Evolutionary conservation across 805 yeast genomes (phyloP), one percentile per base, ranked within the genome.

Genomic region (Zygoascus biomembranicola): DNA sequence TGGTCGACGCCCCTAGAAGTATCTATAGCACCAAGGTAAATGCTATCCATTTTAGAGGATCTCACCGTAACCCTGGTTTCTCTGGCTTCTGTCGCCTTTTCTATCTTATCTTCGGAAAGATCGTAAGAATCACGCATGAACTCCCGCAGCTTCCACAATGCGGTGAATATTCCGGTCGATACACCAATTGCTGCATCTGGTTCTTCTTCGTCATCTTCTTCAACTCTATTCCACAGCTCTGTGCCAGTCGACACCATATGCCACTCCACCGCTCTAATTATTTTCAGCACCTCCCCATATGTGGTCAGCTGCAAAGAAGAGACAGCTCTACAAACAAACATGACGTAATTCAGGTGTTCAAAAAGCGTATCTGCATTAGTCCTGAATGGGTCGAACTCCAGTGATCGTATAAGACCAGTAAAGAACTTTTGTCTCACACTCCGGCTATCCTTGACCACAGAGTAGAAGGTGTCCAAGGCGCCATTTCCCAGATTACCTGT

Each of bases 281-380:
- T 32, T 0, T 69, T 55, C 47, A 76, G 73, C 0, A 79, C 74
- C 50, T 84, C 88, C 52, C 83, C 87, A 47, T 74, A 63, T 0
- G 74, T 69, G 0, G 61, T 57, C 44, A 80, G 73, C 1, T 68
- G 69, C 14, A 75, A 59, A 1, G 61, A 63, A 1, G 75, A 61
- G 6, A 83, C 51, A 55, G 79, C 77, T 1, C 66, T 52, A 1
- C 73, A 64, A 8, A 77, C 49, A 54, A 70, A 77, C 6, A 63
- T 57, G 5, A 69, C 55, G 51, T 64, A 73, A 35, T 65, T 62
- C 14, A 67, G 60, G 23, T 66, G 63, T 2, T 52, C 56, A 1
- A 45, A 18, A 6, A 60, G 46, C 1, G 55, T 50, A 41, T 58
- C 47, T 57, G 60, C 11, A 56, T 55, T 51, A 55, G 69, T 46